Conservation (phyloP, 768 basidiomycete species). For the Panus rudis region DNA sequence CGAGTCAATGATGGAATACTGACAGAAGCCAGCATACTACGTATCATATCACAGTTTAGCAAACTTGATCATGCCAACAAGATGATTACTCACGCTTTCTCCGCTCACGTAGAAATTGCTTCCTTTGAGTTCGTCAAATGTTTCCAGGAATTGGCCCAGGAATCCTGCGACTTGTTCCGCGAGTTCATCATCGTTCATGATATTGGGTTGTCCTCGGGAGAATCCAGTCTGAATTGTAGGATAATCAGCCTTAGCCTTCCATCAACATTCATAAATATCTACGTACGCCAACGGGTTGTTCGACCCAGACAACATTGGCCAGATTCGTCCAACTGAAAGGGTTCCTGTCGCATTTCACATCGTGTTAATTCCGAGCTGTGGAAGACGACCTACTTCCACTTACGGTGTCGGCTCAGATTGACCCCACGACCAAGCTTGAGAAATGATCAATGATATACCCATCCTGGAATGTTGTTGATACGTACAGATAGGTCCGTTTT, state of each 20-base stretch:
- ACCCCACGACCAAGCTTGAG: constrained; percentile 48
- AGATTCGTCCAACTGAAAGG: constrained; percentile 64
- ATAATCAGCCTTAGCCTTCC: not conserved
- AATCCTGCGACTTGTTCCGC: constrained; percentile 47
- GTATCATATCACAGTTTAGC: not conserved
- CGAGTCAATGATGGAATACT: constrained; percentile 6
- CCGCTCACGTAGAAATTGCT: constrained; percentile 67
- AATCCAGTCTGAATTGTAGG: constrained; percentile 50
- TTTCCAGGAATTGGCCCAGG: constrained; percentile 63
- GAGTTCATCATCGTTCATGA: constrained; percentile 48
- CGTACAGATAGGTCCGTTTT: constrained; percentile 54
- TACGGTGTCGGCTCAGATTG: constrained; percentile 47
- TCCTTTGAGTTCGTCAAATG: constrained; percentile 62
- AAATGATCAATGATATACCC: not conserved
- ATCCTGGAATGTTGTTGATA: not conserved
- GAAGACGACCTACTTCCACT: too few species aligned
- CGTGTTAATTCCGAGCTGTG: too few species aligned
- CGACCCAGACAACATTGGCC: constrained; percentile 65
- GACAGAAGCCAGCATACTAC: constrained; percentile 29
- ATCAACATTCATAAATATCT: not conserved
- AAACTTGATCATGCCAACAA: not conserved
- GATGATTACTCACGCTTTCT: constrained; percentile 50
- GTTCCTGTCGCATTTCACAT: constrained; percentile 35
- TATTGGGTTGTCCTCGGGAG: constrained; percentile 59
- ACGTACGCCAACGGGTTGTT: constrained; percentile 59